phyloP scores from a whole-genome alignment of 371 early-diverging fungal species.

The Actinomucor elegans region DNA sequence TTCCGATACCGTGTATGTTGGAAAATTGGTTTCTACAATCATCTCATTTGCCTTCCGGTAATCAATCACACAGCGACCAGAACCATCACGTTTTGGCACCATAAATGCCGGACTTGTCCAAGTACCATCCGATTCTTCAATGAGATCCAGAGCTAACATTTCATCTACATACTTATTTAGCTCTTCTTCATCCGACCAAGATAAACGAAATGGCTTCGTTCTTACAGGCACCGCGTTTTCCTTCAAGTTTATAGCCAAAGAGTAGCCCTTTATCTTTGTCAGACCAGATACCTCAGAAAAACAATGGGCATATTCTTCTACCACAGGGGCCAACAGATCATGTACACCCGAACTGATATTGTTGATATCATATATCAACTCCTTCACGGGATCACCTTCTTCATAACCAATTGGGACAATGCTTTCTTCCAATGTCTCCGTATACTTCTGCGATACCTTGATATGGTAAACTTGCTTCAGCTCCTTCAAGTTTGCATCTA shows the following conservation, averaged over 20 bases:
- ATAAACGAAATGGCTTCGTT: slow-evolving; percentile 13
- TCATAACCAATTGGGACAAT: too few relatives aligned
- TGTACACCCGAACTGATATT: slow-evolving; percentile 1
- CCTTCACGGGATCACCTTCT: neutral
- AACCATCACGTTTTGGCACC: too few relatives aligned
- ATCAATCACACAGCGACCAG: too few relatives aligned
- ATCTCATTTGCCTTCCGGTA: too few relatives aligned
- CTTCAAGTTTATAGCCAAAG: too few relatives aligned
- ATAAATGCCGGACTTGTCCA: too few relatives aligned
- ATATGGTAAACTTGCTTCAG: slow-evolving; percentile 7
- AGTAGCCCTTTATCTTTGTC: neutral
- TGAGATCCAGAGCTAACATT: too few relatives aligned
- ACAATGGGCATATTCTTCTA: neutral
- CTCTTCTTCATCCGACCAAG: slow-evolving; percentile 18
- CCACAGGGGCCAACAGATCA: neutral
- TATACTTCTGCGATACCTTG: neutral
- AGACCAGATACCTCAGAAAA: slow-evolving; percentile 15
- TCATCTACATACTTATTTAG: too few relatives aligned
- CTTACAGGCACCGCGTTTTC: slow-evolving; percentile 6
- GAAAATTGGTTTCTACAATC: too few relatives aligned
- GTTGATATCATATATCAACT: neutral
- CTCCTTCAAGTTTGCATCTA: too few relatives aligned
- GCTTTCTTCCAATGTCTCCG: neutral
- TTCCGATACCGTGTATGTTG: too few relatives aligned
- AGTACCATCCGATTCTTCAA: too few relatives aligned